Evolutionary conservation across 192 early-diverging fungal genomes (phyloP).

Genomic region (Glomus cerebriforme): DNA sequence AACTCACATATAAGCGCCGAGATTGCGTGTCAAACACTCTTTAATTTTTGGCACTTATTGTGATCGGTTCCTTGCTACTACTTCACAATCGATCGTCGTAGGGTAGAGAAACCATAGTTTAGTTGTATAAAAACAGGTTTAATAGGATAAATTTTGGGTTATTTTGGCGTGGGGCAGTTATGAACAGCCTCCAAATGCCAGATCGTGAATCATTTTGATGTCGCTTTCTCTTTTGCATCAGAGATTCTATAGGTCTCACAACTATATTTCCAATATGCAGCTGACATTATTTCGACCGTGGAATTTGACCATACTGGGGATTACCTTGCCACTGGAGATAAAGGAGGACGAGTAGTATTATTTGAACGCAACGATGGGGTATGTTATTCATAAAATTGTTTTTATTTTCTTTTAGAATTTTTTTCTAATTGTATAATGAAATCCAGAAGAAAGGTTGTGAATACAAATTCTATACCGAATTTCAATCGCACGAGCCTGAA

Average conservation of each 20-base stretch:
- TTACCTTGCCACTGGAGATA: constrained; percentile 96
- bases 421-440: background rate
- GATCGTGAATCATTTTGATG: constrained; percentile 35
- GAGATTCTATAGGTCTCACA: constrained; percentile 31
- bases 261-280: constrained; percentile 50
- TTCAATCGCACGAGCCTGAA: constrained; percentile 99
- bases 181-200: background rate
- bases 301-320: constrained; percentile 98
- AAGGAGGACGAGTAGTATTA: constrained; percentile 96
- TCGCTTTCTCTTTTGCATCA: constrained; percentile 25
- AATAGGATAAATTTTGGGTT: background rate
- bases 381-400: constrained; percentile 45
- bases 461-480: constrained; percentile 99
- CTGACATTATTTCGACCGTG: constrained; percentile 98
- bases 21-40: background rate
- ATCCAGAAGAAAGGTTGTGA: constrained; percentile 97
- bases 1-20: background rate
- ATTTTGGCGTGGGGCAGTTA: background rate
- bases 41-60: background rate
- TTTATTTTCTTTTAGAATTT: constrained; percentile 16
- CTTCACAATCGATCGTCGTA: background rate
- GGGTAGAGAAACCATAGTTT: background rate
- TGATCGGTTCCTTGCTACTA: background rate
- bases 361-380: constrained; percentile 98
- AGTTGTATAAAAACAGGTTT: background rate